Base-by-base conservation (phyloP, 148 eudicot genomes). In the Euryodendron excelsum region DNA sequence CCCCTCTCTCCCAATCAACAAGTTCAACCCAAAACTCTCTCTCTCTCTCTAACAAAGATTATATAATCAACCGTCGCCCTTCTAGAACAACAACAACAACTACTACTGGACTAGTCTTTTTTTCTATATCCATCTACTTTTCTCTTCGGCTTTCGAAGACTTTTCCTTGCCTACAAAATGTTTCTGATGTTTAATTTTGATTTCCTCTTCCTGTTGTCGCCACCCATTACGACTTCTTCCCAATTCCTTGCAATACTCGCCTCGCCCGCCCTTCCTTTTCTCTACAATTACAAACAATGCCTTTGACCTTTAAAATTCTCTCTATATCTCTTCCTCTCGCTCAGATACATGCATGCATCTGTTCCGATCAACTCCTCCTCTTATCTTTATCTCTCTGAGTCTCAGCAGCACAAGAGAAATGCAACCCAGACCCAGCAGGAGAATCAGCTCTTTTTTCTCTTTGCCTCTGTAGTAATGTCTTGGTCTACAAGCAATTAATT, bases 151-250 rank as follows among this genome's bases (percentile, higher is more conserved):
- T 41, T 41, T 41, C 45, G 45, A 41, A 41, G 45, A 41, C 45
- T 41, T 41, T 41, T 39, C 8, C 8, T 41, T 5, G 4, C 45
- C 45, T 41, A 41, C 45, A 4, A 39, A 39, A 4, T 39, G 9
- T 28, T 48, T 50, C 9, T 7, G n/a, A 45, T 41, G 28, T 71
- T 47, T 18, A 39, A 48, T 48, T 71, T 71, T 71, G 73, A 34
- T 15, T 68, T 60, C n/a, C 72, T 37, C 41, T 25, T n/a, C 30
- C 28, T 69, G 82, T 81, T 84, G 83, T 87, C 83, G 92, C 85
- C 90, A 83, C 85, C 88, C 83, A 55, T 87, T 77, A 85, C 85
- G 88, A 83, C 90, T 72, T 25, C 33, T 76, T 61, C 66, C 74
- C 69, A 77, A 33, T 79, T 82, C 56, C 79, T 82, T 77, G 74